A percentile compares a stretch with the other conserved stretches of the same genome.
Conservation (phyloP, 768 basidiomycete genomes). For the Lyophyllum semitale region DNA sequence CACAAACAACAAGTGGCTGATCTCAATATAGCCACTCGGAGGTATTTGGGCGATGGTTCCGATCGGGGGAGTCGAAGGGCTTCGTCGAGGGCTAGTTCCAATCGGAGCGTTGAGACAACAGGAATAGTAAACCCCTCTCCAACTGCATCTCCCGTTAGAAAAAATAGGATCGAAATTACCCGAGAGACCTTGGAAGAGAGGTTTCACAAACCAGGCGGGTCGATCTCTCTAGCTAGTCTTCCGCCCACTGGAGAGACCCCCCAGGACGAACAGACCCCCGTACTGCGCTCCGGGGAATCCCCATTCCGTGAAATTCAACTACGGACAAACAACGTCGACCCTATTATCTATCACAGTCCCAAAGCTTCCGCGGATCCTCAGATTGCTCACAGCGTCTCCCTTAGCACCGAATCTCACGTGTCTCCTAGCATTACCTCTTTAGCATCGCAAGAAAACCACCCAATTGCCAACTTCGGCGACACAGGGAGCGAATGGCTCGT, state of each 20-base stretch:
- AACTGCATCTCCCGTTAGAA: background rate
- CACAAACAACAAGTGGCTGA: slow-evolving; percentile 14
- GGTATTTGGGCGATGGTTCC: slow-evolving; percentile 9
- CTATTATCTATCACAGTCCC: slow-evolving; percentile 1
- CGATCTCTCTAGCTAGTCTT: background rate
- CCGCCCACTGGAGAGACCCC: background rate
- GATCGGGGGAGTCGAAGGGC: slow-evolving; percentile 3
- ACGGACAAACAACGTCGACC: slow-evolving; percentile 7
- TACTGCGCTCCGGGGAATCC: slow-evolving; percentile 5
- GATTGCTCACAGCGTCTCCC: background rate
- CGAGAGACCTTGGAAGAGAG: background rate
- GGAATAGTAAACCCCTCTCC: background rate
- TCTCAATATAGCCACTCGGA: slow-evolving; percentile 10
- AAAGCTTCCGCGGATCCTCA: background rate
- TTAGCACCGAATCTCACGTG: slow-evolving; percentile 3
- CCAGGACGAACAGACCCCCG: background rate
- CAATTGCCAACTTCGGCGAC: background rate
- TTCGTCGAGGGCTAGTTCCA: slow-evolving; percentile 1
- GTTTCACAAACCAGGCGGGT: background rate
- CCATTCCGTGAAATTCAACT: slow-evolving; percentile 14
- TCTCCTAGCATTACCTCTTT: slow-evolving; percentile 4
- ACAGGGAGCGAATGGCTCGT: slow-evolving; percentile 3
- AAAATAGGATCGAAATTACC: background rate
- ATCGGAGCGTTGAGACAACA: background rate
- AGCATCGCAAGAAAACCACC: slow-evolving; percentile 4